A percentile compares a stretch with the other conserved stretches of the same genome.
These are phyloP conservation scores for Cyclotella choctawhatcheeana DNA, from an alignment of 108 stramenopile genomes.

Conservation along the genomic window DNA sequence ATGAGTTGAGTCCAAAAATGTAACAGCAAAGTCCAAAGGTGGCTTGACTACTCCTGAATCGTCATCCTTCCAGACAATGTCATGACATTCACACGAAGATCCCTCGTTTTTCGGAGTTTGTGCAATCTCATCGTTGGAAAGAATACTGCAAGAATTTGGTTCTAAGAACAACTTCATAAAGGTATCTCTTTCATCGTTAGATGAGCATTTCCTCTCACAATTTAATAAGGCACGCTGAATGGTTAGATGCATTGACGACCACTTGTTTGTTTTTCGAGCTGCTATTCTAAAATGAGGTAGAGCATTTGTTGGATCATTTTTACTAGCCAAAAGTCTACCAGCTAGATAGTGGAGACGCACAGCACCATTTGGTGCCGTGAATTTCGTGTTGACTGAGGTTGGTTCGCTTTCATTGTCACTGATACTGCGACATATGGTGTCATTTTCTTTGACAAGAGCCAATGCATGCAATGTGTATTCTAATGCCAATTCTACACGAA, in stretches of 20 bases:
- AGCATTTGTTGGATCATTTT: slow-evolving; percentile 58
- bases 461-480: slow-evolving; percentile 70
- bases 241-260: slow-evolving; percentile 65
- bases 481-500: slow-evolving; percentile 49
- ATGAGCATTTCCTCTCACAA: slow-evolving; percentile 58
- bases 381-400: slow-evolving; percentile 8
- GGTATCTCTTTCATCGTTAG: slow-evolving; percentile 15
- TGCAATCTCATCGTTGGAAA: slow-evolving; percentile 21
- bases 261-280: slow-evolving; percentile 50
- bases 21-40: slow-evolving; percentile 76
- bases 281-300: slow-evolving; percentile 63
- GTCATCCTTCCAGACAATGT: slow-evolving; percentile 42
- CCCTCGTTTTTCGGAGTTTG: too few relatives aligned
- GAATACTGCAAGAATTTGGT: slow-evolving; percentile 27
- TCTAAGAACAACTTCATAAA: slow-evolving; percentile 31
- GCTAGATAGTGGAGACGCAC: slow-evolving; percentile 82
- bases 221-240: slow-evolving; percentile 64
- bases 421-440: slow-evolving; percentile 18
- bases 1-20: slow-evolving; percentile 69
- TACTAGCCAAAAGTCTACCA: slow-evolving; percentile 64
- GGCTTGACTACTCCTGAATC: slow-evolving; percentile 26
- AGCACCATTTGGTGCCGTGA: slow-evolving; percentile 24
- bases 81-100: too few relatives aligned
- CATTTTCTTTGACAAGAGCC: slow-evolving; percentile 52
- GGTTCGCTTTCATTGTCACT: slow-evolving; percentile 2